Base-by-base conservation (phyloP, 371 early-diverging fungal genomes). In the Nematocida homosporus region DNA sequence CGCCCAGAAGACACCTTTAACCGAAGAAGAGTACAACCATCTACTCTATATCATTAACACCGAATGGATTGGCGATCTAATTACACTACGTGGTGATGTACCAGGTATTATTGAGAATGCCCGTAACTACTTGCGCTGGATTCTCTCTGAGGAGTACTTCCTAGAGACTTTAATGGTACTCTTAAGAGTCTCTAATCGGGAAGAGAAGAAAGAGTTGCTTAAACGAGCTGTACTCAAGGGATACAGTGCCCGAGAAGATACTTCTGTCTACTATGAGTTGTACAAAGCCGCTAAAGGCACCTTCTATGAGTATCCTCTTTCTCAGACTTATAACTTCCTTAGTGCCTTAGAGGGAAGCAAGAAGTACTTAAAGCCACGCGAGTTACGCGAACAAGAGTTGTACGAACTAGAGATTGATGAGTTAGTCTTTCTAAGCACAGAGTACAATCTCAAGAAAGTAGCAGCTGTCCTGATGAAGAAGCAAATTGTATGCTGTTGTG, bases 31-130 rank as follows among this genome's bases (percentile, higher is more conserved):
- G 61, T 72, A 72, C 37, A 41, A 30, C 10, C 32, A 72, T 27
- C 50, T 72, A 27, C 75, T 72, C 16, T 72, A 61, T 34, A 37
- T 47, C 6, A 61, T 72, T 18, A 72, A 59, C 40, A 72, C 61
- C 13, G 61, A 59, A 50, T 72, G 75, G 75, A 72, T 72, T 13
- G 54, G 29, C 1, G 75, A 72, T 37, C 61, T 72, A 10, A 72
- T 72, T 16, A 72, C 50, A 23, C 60, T 72, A 3, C 40, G 75
- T 37, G 53, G 63, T 6, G 61, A 52, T 13, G 63, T 64, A 10
- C 60, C 75, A 37, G 75, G 75, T 8, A 72, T 72, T 18, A 72
- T 72, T n/a, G 75, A 72, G 27, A 72, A 72, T 34, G 63, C 60
- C 3, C 16, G 61, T 20, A 72, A 63, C 75, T 72, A 72, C 29